phyloP scores from a whole-genome alignment of 202 grass and related monocot genomes.

The Schoenoplectus tabernaemontani region DNA sequence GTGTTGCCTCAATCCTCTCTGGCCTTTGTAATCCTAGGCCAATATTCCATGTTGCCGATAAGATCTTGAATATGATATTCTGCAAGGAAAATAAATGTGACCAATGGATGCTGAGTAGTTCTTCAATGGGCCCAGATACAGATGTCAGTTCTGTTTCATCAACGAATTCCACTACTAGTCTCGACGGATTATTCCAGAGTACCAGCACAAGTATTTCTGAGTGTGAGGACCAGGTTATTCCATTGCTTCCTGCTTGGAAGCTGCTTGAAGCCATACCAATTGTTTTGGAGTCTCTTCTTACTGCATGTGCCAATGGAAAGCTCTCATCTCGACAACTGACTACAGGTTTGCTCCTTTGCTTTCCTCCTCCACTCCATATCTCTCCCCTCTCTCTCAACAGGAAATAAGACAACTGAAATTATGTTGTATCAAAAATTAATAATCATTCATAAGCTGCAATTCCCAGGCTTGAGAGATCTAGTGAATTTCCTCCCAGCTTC shows the following conservation, averaged over 20 bases:
- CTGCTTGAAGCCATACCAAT: slow-evolving; percentile 77
- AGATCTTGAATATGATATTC: slow-evolving; percentile 86
- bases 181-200: too few relatives aligned
- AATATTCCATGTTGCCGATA: slow-evolving; percentile 67
- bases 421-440: too few relatives aligned
- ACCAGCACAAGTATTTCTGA: too few relatives aligned
- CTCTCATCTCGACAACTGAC: slow-evolving; percentile 86
- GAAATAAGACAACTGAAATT: too few relatives aligned
- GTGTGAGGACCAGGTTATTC: too few relatives aligned
- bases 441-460: background rate
- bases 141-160: too few relatives aligned
- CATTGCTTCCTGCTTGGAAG: slow-evolving; percentile 81
- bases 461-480: slow-evolving; percentile 77
- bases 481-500: slow-evolving; percentile 89
- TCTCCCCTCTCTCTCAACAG: too few relatives aligned
- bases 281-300: slow-evolving; percentile 86
- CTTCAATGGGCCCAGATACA: background rate
- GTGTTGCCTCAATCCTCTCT: slow-evolving; percentile 82
- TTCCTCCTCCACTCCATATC: too few relatives aligned
- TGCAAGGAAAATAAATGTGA: slow-evolving; percentile 46
- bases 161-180: too few relatives aligned
- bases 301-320: slow-evolving; percentile 71
- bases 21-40: slow-evolving; percentile 63
- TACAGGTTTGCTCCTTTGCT: too few relatives aligned
- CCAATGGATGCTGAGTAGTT: slow-evolving; percentile 28